These are phyloP conservation scores for Aspergillus nanangensis DNA, from an alignment of 495 filamentous ascomycete genomes.

Conservation along the genomic window DNA sequence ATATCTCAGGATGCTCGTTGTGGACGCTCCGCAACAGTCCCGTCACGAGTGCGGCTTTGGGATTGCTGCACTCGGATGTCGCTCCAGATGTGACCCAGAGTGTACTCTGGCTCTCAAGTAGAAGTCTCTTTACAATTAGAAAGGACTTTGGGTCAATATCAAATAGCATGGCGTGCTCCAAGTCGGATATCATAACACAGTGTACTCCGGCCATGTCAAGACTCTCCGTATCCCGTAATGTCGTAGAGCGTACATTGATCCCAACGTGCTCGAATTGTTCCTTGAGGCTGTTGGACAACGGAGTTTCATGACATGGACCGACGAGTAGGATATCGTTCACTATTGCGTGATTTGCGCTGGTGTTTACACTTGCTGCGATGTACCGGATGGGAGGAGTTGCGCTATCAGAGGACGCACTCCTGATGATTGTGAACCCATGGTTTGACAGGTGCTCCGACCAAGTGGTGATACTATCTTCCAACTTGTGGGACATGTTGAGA, in stretches of 20 bases:
- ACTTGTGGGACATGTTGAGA: too few relatives aligned
- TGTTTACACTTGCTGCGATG: not conserved
- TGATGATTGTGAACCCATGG: too few relatives aligned
- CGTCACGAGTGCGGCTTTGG: not conserved
- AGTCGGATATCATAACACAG: not conserved
- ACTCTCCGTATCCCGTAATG: not conserved
- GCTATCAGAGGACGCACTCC: too few relatives aligned
- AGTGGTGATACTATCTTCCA: too few relatives aligned
- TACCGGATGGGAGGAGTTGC: not conserved
- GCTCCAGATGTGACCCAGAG: not conserved
- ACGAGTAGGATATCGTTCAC: not conserved
- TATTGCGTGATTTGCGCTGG: not conserved
- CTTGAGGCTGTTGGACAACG: not conserved
- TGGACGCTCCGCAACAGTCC: not conserved
- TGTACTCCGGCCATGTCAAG: not conserved
- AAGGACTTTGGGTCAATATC: not conserved
- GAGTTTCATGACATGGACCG: not conserved
- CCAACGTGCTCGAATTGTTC: not conserved
- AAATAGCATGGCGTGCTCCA: not conserved
- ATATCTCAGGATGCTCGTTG: not conserved
- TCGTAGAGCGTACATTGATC: not conserved
- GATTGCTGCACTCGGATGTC: not conserved
- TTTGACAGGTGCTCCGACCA: too few relatives aligned
- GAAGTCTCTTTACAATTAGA: not conserved
- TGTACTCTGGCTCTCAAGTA: not conserved